Conservation (phyloP, 2,329 filamentous ascomycete species). For the Ophiosphaerella korrae region DNA sequence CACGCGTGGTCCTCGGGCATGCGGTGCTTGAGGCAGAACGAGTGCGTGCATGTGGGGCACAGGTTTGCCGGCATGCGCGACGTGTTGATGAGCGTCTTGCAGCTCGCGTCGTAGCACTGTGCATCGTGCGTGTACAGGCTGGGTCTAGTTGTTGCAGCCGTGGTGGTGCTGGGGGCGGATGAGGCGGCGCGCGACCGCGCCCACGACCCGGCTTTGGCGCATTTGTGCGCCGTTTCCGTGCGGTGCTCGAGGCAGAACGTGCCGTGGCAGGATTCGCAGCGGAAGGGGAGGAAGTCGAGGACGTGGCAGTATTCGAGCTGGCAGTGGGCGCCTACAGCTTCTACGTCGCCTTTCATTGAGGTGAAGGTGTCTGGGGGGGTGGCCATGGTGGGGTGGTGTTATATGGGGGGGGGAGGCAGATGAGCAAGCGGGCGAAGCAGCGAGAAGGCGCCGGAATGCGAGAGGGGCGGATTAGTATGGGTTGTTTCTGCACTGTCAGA, state of each 20-base stretch:
- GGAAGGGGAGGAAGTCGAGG: slow-evolving; percentile 94
- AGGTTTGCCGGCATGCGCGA: slow-evolving; percentile 70
- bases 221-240: slow-evolving; percentile 79
- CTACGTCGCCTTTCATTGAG: slow-evolving; percentile 74
- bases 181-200: slow-evolving; percentile 55
- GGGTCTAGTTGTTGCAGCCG: slow-evolving; percentile 58
- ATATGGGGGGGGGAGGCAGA: background rate
- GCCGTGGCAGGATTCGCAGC: slow-evolving; percentile 67
- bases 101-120: slow-evolving; percentile 68
- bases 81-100: slow-evolving; percentile 75
- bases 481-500: background rate
- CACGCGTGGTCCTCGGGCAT: slow-evolving; percentile 84
- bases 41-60: slow-evolving; percentile 71
- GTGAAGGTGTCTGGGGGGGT: slow-evolving; percentile 59
- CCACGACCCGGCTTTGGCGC: slow-evolving; percentile 65
- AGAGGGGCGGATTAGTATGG: background rate
- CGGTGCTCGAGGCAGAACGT: slow-evolving; percentile 96
- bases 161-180: slow-evolving; percentile 26
- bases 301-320: slow-evolving; percentile 89
- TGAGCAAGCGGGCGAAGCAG: background rate
- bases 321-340: slow-evolving; percentile 88
- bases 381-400: slow-evolving; percentile 18
- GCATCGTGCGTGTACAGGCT: slow-evolving; percentile 66
- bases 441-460: slow-evolving; percentile 5
- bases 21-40: slow-evolving; percentile 79